Conservation (phyloP, 306 rosid species). For the Corylus avellana region DNA sequence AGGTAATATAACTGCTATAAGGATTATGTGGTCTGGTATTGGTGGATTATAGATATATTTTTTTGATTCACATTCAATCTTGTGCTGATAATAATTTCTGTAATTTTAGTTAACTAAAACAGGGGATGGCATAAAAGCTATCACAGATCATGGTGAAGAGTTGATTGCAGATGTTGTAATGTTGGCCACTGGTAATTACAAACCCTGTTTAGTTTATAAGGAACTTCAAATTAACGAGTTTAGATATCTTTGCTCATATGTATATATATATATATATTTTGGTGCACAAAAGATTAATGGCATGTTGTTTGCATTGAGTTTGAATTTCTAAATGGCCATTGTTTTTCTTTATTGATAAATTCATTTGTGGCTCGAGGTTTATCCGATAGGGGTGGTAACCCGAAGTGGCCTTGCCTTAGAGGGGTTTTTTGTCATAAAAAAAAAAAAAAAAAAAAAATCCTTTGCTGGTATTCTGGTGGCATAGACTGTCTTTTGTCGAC, state of each 20-base stretch:
- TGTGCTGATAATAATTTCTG: conserved; percentile 6
- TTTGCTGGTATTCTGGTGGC: neutral
- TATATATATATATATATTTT: neutral
- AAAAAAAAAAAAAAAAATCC: too few relatives aligned
- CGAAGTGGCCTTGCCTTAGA: too few relatives aligned
- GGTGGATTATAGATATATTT: conserved; percentile 2
- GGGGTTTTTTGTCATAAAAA: too few relatives aligned
- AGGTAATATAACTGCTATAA: conserved; percentile 50
- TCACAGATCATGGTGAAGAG: conserved; percentile 93
- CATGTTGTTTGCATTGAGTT: conserved; percentile 9
- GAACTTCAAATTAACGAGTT: neutral
- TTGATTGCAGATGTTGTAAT: conserved; percentile 81
- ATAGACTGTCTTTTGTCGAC: neutral
- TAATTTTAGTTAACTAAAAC: conserved; percentile 67
- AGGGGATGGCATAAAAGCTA: conserved; percentile 78
- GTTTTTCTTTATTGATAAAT: neutral
- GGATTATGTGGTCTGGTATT: conserved; percentile 10
- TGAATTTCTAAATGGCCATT: neutral
- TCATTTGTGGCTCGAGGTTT: neutral
- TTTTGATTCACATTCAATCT: conserved; percentile 23
- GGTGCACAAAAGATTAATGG: neutral
- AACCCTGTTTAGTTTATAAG: neutral
- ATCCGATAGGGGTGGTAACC: too few relatives aligned
- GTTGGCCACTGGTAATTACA: conserved; percentile 86
- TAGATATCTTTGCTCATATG: neutral